These are phyloP conservation scores for Aspergillus haitiensis DNA, from an alignment of 495 filamentous ascomycete genomes.

Conservation along the genomic window DNA sequence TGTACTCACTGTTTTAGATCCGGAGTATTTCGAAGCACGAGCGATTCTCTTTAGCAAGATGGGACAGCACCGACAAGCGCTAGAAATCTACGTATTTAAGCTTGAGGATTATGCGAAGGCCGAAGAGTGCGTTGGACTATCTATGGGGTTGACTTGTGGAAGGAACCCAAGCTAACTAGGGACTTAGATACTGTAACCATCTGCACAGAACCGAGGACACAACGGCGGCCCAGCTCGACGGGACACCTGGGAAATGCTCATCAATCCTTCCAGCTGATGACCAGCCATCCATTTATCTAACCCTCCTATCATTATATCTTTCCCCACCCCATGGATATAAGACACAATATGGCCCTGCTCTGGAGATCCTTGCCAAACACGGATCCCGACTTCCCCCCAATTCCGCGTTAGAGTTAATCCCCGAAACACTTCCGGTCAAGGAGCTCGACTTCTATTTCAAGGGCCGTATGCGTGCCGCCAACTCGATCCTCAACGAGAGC, in stretches of 20 bases:
- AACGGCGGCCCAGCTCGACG: slow-evolving; percentile 28
- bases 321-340: slow-evolving; percentile 73
- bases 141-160: background rate
- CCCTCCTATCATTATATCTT: slow-evolving; percentile 86
- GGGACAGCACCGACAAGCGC: slow-evolving; percentile 89
- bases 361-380: slow-evolving; percentile 85
- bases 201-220: slow-evolving; percentile 63
- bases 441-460: slow-evolving; percentile 90
- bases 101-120: slow-evolving; percentile 83
- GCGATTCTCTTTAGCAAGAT: slow-evolving; percentile 94
- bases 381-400: slow-evolving; percentile 87
- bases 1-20: slow-evolving; percentile 52
- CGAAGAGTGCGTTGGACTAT: slow-evolving; percentile 66
- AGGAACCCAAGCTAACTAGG: slow-evolving; percentile 22
- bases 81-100: slow-evolving; percentile 96
- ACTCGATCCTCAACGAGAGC: slow-evolving; percentile 72
- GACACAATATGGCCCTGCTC: slow-evolving; percentile 73
- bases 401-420: slow-evolving; percentile 83
- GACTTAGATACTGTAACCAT: slow-evolving; percentile 81
- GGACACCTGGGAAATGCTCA: slow-evolving; percentile 34
- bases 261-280: slow-evolving; percentile 54
- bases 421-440: slow-evolving; percentile 69
- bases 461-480: slow-evolving; percentile 85
- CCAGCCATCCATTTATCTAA: slow-evolving; percentile 80
- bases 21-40: slow-evolving; percentile 83